Base-by-base conservation (phyloP, 2,329 filamentous ascomycete genomes). In the Aspergillus jensenii region DNA sequence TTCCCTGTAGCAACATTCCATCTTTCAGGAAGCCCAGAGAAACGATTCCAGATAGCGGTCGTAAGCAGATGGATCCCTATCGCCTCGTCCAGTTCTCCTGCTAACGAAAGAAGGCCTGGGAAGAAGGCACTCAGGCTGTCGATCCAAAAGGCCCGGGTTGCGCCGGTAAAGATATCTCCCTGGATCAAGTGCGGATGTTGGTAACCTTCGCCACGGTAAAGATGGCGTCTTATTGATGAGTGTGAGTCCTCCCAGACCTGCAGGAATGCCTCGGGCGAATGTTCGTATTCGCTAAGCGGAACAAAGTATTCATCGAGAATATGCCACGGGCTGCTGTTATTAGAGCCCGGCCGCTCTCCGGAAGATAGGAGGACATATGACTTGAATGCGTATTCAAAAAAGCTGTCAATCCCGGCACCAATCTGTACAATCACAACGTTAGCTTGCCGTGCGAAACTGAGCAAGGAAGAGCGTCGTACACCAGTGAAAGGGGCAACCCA, bases 301-400 rank as follows among this genome's bases (percentile, higher is more conserved):
- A 78, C 76, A 66, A 90, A 90, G 21, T 89, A 87, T 61, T 88
- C 84, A 57, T 70, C 89, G 74, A 87, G 81, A 81, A 74, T 62
- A 59, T 78, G 70, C 68, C 79, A 71, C 63, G 79, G 68, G 62
- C 76, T 73, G 21, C 80, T 73, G 11, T 54, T 43, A 50, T 76
- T 67, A 49, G 71, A 70, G 4, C 62, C 59, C 11, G 73, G 70
- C 19, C 68, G 71, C 25, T 73, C 82, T 58, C 89, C 86, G 1
- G 91, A 90, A 2, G 93, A 96, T 21, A 98, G 84, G 23, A 99
- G 77, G 59, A 99, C 90, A 70, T 96, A 88, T 17, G 92, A 92
- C 76, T 99, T 99, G 68, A 98, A 83, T 3, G 95, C 93, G 75
- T 99, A 99, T 76, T 99, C 95, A 69, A 96, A 98, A 78, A 99